A percentile compares a stretch with the other conserved stretches of the same genome.
Evolutionary conservation across 768 basidiomycete genomes (phyloP).

Genomic region (Tricholoma flavovirens): DNA sequence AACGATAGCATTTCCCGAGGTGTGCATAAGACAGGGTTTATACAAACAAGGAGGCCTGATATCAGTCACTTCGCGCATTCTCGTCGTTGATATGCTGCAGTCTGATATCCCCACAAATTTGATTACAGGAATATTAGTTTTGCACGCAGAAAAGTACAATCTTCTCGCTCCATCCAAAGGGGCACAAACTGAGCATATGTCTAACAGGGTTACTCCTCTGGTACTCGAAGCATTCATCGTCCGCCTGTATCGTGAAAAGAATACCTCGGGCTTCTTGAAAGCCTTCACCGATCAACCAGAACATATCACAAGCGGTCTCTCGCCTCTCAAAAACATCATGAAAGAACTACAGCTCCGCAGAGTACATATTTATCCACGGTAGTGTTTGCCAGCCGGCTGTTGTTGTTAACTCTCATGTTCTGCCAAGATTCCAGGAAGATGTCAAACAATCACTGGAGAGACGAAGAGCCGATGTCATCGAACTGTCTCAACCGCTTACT

Average conservation of each 20-base stretch:
- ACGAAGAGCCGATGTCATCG: constrained; percentile 85
- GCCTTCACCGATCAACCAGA: constrained; percentile 98
- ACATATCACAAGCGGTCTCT: constrained; percentile 86
- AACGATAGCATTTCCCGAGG: neutral
- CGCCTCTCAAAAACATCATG: constrained; percentile 88
- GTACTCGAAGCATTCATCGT: constrained; percentile 91
- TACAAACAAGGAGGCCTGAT: constrained; percentile 88
- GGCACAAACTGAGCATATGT: neutral
- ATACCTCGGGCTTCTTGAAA: constrained; percentile 87
- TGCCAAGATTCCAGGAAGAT: constrained; percentile 77
- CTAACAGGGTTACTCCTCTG: constrained; percentile 69
- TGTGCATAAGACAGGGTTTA: constrained; percentile 57
- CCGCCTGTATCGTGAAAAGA: constrained; percentile 84
- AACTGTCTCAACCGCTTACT: constrained; percentile 82
- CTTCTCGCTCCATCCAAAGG: neutral
- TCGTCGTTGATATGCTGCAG: constrained; percentile 92
- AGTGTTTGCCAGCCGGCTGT: constrained; percentile 2
- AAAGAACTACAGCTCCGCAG: constrained; percentile 84
- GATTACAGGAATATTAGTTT: constrained; percentile 83
- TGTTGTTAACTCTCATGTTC: neutral
- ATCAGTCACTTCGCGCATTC: constrained; percentile 88
- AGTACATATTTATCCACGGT: constrained; percentile 94
- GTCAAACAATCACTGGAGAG: constrained; percentile 79
- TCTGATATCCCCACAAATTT: constrained; percentile 77
- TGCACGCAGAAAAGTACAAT: constrained; percentile 85